These are phyloP conservation scores for Megacollybia marginata DNA, from an alignment of 768 basidiomycete genomes.

Conservation along the genomic window DNA sequence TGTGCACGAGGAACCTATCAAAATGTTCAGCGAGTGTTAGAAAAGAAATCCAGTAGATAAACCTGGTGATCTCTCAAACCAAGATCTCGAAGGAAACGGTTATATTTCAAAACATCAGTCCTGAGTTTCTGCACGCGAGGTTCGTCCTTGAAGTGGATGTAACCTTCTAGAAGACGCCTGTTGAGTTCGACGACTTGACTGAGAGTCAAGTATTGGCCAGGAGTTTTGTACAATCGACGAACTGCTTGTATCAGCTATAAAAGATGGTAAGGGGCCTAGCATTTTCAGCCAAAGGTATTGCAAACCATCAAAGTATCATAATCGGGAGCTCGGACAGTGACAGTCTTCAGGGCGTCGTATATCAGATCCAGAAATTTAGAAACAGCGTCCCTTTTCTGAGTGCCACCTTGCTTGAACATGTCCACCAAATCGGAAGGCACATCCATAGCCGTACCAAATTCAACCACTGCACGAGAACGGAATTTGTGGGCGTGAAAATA, in stretches of 20 bases:
- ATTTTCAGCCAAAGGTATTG: constrained; percentile 2
- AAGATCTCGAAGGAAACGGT: constrained; percentile 78
- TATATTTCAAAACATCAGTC: constrained; percentile 80
- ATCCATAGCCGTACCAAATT: constrained; percentile 87
- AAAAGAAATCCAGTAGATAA: constrained; percentile 7
- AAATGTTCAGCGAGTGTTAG: constrained; percentile 2
- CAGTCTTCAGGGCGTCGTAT: constrained; percentile 90
- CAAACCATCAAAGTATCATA: constrained; percentile 96
- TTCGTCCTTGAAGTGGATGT: constrained; percentile 87
- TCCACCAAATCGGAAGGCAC: constrained; percentile 87
- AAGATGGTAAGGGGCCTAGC: constrained; percentile 5
- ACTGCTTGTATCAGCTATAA: constrained; percentile 89
- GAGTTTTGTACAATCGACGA: constrained; percentile 87
- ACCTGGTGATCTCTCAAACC: constrained; percentile 94
- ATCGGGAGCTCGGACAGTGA: constrained; percentile 92
- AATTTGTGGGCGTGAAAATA: constrained; percentile 81
- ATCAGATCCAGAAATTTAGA: constrained; percentile 83
- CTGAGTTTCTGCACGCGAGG: constrained; percentile 80
- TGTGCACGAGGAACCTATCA: constrained; percentile 78
- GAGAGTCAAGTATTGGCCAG: constrained; percentile 87
- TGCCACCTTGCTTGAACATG: constrained; percentile 87
- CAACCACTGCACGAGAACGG: constrained; percentile 93
- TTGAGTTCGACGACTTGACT: constrained; percentile 96
- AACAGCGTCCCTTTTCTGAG: constrained; percentile 85
- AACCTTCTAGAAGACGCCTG: constrained; percentile 87